Evolutionary conservation across 352 stramenopile genomes (phyloP).

Genomic region (Phytophthora syringae): DNA sequence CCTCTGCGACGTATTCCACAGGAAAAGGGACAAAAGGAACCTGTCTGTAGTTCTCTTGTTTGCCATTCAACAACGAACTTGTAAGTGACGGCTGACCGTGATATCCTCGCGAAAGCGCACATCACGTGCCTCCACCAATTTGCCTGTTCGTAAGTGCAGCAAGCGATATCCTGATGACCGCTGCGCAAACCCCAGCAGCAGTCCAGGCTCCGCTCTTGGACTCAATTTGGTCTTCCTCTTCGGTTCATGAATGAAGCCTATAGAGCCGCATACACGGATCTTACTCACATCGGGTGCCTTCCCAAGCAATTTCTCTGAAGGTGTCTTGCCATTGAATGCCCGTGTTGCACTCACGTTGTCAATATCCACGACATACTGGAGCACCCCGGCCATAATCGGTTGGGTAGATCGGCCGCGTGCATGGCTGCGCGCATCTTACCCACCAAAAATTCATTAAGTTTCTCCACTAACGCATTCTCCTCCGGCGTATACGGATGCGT

Average conservation of each 20-base stretch:
- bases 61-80: background rate
- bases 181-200: conserved; percentile 7
- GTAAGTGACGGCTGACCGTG: conserved; percentile 1
- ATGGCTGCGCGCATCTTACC: conserved; percentile 9
- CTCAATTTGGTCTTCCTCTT: conserved; percentile 8
- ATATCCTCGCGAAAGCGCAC: conserved; percentile 7
- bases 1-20: conserved; percentile 3
- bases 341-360: conserved; percentile 8
- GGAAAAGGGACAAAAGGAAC: conserved; percentile 4
- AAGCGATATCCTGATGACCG: background rate
- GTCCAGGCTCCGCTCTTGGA: background rate
- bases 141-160: conserved; percentile 2
- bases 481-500: conserved; percentile 11
- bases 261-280: conserved; percentile 3
- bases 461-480: conserved; percentile 9
- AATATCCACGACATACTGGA: conserved; percentile 8
- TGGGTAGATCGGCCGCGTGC: conserved; percentile 5
- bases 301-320: conserved; percentile 7
- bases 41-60: background rate
- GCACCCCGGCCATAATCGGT: background rate
- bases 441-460: conserved; percentile 1
- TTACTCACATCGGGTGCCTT: conserved; percentile 2
- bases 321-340: conserved; percentile 1
- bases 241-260: background rate
- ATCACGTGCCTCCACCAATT: conserved; percentile 3